Base-by-base conservation (phyloP, 805 yeast genomes). In the Yarrowia sp. region DNA sequence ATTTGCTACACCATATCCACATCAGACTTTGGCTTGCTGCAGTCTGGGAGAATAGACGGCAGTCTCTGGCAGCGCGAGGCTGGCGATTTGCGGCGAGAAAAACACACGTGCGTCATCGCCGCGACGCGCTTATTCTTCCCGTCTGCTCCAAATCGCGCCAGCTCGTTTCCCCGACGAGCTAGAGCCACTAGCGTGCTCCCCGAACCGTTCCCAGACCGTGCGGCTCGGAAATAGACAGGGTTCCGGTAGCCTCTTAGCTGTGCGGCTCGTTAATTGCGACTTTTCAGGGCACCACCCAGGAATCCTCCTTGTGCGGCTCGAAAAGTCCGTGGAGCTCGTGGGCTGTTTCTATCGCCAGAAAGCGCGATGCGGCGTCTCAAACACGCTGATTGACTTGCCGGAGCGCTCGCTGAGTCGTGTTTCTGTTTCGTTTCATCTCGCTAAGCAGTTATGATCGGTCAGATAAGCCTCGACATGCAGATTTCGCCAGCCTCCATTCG, bases 11-110 rank as follows among this genome's bases (percentile, higher is more conserved):
- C 55, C 21, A 32, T 47, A 47, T 47, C 38, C 4, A 21, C 22
- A 31, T 31, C 55, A 31, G 55, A 21, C 55, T 47, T 47, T 47
- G 55, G 38, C 38, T 47, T 47, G 55, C 55, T 47, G 55, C 55
- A 47, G 35, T n/a, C 7, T n/a, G 2, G 9, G 21, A 21, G 55
- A 19, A 29, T 18, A 19, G 36, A 29, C 36, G 8, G 36, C 10
- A 7, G 22, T 27, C 8, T 19, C 9, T 4, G 7, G 16, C 4
- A 5, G 32, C 13, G 27, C 18, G 49, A 42, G 22, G 21, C 21
- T 25, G 16, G 49, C 16, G 8, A 25, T 16, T 16, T 9, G 22
- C 9, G 14, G 8, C 16, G 10, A 14, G 7, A 27, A 29, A 12
- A 6, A 4, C 6, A 44, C 7, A 4, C 14, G 4, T 2, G 14